Evolutionary conservation across 2,329 filamentous ascomycete genomes (phyloP), one percentile per base, ranked within the genome.

Genomic region (Orbilia oligospora): DNA sequence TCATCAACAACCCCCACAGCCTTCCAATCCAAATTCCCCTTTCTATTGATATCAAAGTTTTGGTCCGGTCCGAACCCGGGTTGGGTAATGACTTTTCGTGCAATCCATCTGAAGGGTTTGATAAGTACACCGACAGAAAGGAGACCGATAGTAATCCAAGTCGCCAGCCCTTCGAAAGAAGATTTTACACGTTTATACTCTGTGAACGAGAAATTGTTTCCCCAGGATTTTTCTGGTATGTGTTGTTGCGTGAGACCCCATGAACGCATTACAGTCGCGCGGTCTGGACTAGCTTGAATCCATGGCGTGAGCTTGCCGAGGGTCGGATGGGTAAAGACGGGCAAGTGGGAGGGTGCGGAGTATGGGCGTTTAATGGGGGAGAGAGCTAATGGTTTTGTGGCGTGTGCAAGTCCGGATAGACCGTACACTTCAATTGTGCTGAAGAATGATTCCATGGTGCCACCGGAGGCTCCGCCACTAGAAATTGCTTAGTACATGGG

Each of bases 401-500:
- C 84, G 2, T 84, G 84, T 14, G 82, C 82, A 5, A 91, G 80
- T 66, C 90, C 85, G 58, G 85, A 84, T 18, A 88, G 64, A 22
- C 85, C 84, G 81, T 87, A 90, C 55, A 84, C 83, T 27, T 91
- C 89, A 71, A 90, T 86, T 22, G 90, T 80, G 56, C 83, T 87
- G 14, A 97, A 84, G 3, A 90, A 85, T 0, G 93, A 94, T 38
- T 89, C 87, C 3, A 94, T 84, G 1, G 92, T 91, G 56, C 90
- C 90, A n/a, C 90, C 90, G 0, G 90, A 91, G 1, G 89, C 87
- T 0, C 84, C 81, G 27, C 85, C 83, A 53, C 87, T 89, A 83
- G 36, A 14, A 14, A 22, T 46, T 49, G 10, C 0, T 68, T 72
- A 63, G 51, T 18, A 46, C 49, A 20, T 16, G 33, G 58, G 9